Conservation (phyloP, 257 asterid species). For the Gentiana straminea region DNA sequence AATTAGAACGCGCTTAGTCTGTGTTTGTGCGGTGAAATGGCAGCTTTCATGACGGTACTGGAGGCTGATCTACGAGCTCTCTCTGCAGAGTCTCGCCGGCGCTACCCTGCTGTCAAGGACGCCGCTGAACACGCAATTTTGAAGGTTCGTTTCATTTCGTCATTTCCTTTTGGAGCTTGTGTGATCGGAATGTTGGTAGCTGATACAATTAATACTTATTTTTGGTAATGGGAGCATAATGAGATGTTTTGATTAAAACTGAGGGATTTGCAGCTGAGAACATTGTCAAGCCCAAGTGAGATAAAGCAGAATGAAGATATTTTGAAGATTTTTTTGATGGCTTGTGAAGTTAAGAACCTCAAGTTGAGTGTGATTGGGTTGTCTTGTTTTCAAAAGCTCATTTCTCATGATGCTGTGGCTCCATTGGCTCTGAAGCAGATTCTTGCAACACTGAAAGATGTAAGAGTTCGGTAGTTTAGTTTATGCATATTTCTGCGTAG, state of each 20-base stretch:
- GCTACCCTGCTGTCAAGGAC: constrained; percentile 89
- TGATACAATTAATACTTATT: neutral
- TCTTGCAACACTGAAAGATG: constrained; percentile 75
- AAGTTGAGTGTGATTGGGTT: constrained; percentile 85
- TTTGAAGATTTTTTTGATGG: constrained; percentile 84
- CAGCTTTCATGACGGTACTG: constrained; percentile 72
- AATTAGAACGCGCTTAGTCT: neutral
- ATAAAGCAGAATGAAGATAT: constrained; percentile 82
- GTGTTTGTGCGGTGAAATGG: constrained; percentile 30
- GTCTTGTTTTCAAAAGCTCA: constrained; percentile 86
- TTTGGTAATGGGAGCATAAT: too few relatives aligned
- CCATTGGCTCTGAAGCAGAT: constrained; percentile 80
- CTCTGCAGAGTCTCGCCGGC: constrained; percentile 97
- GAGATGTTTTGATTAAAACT: constrained; percentile 11
- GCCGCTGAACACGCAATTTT: constrained; percentile 97
- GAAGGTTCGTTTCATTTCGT: constrained; percentile 36
- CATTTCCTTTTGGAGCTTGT: neutral
- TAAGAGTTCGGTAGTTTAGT: constrained; percentile 24
- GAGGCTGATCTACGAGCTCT: constrained; percentile 99
- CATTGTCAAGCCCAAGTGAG: constrained; percentile 75
- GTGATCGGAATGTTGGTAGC: neutral
- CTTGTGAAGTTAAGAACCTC: constrained; percentile 79
- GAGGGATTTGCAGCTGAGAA: constrained; percentile 59
- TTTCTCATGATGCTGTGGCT: constrained; percentile 87
- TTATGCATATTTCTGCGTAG: neutral